These are phyloP conservation scores for Chloranthus sessilifolius DNA, from an alignment of 164 flowering plant genomes.

Conservation along the genomic window DNA sequence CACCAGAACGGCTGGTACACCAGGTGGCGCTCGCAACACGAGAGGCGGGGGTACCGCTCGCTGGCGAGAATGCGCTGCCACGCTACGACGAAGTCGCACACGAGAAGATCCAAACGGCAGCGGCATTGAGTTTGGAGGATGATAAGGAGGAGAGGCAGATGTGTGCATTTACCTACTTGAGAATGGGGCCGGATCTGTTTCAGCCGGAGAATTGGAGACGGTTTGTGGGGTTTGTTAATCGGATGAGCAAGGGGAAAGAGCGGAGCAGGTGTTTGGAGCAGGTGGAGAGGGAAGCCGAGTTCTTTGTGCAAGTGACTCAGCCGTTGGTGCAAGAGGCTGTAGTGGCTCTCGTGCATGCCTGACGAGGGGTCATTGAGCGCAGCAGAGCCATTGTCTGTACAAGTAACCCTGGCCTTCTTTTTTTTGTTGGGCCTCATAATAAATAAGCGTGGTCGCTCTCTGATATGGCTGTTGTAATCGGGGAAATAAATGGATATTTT, in stretches of 20 bases:
- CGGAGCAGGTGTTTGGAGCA: conserved; percentile 53
- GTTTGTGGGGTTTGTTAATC: conserved; percentile 79
- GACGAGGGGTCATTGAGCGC: too few species aligned
- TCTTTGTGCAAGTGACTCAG: conserved; percentile 59
- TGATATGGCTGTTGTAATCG: too few species aligned
- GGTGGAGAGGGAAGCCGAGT: conserved; percentile 79
- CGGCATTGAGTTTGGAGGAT: conserved; percentile 27
- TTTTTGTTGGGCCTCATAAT: too few species aligned
- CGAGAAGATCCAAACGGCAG: conserved; percentile 57
- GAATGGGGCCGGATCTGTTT: conserved; percentile 81
- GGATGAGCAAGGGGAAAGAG: conserved; percentile 65
- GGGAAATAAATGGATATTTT: too few species aligned
- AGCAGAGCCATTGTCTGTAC: too few species aligned
- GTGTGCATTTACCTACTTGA: conserved; percentile 91
- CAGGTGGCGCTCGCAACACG: conserved; percentile 74
- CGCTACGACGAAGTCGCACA: conserved; percentile 74
- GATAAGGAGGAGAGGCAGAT: conserved; percentile 37
- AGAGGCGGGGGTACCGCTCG: conserved; percentile 62
- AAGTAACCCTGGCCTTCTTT: too few species aligned
- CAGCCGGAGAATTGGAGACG: conserved; percentile 77
- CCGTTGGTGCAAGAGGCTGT: conserved; percentile 82
- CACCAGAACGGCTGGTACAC: conserved; percentile 76
- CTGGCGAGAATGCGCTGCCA: conserved; percentile 94
- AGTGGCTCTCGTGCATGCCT: conserved; percentile 46
- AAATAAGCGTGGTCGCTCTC: too few species aligned